Evolutionary conservation across 257 asterid species (phyloP), one percentile per base, ranked within the genome.

Genomic region (Jacaranda mimosifolia): DNA sequence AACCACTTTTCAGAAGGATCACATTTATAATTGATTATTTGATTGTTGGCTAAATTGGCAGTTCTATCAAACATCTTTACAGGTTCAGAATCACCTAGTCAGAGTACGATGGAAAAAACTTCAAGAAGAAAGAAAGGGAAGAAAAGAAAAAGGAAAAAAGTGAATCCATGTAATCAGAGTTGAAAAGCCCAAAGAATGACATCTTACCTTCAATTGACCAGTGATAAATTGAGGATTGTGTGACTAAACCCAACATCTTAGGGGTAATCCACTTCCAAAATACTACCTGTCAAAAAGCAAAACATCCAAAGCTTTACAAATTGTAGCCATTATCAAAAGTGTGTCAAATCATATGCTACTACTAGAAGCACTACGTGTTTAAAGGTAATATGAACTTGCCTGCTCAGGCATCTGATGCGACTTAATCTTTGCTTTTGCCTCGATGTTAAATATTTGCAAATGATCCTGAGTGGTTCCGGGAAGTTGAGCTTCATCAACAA

Each of bases 331-430:
- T 32, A 52, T 76, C 21, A 42, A 56, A 58, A 39, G 45, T 67
- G 66, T 72, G n/a, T 17, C 66, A 68, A 58, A 51, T 48, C 70
- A 73, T 49, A 36, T 18, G 67, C n/a, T 52, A 26, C 45, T 62
- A 57, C 63, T 58, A 57, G 15, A 79, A 83, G 76, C 58, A 76
- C 55, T 46, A 35, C 12, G 38, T 38, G 36, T 73, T 60, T 18
- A 70, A 32, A 67, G 43, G 68, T 46, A 57, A 55, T 19, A 63
- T 80, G 49, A 26, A 13, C 69, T 73, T 80, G 89, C 99, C 99
- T 90, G 98, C 91, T 96, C 98, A 72, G 99, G 97, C 98, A 96
- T 96, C 89, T 91, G 98, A 85, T 93, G 86, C 6, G 99, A 91
- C 83, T 96, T 96, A 49, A 96, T 85, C 83, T 96, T 96, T 73